Conservation (phyloP, 345 rosid species). For the Eucalyptus curtisii region DNA sequence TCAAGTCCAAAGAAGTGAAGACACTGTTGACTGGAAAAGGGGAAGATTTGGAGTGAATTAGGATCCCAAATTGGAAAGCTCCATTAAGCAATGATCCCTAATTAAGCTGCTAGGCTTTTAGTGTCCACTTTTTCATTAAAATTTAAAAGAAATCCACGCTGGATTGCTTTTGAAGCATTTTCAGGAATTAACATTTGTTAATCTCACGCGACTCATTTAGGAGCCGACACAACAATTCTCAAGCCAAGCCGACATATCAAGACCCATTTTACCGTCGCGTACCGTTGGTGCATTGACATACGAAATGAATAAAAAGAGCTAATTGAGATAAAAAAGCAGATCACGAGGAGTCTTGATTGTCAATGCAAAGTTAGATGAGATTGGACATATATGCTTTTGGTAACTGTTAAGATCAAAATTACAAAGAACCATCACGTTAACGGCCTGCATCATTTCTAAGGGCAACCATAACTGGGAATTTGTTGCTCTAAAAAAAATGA, state of each 20-base stretch:
- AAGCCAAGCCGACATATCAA: fast-evolving
- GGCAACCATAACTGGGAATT: neutral
- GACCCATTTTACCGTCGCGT: fast-evolving
- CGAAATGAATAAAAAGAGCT: no score
- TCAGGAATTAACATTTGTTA: neutral
- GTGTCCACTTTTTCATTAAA: neutral
- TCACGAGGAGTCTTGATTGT: no score
- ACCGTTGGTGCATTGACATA: fast-evolving
- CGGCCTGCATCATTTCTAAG: neutral
- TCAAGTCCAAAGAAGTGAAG: neutral
- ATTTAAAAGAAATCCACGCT: neutral
- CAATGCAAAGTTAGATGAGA: neutral
- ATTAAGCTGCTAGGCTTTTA: neutral
- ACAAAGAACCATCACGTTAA: neutral
- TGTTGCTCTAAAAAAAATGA: neutral
- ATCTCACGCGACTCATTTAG: neutral
- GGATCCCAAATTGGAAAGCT: neutral
- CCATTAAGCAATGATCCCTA: neutral
- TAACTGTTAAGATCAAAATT: neutral
- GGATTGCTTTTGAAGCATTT: neutral
- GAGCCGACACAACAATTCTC: fast-evolving
- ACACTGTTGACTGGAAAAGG: neutral
- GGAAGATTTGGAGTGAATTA: neutral
- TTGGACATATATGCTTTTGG: neutral
- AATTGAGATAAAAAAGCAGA: no score